Conservation (phyloP, 2,329 filamentous ascomycete genomes). For the Diaporthe capsici region DNA sequence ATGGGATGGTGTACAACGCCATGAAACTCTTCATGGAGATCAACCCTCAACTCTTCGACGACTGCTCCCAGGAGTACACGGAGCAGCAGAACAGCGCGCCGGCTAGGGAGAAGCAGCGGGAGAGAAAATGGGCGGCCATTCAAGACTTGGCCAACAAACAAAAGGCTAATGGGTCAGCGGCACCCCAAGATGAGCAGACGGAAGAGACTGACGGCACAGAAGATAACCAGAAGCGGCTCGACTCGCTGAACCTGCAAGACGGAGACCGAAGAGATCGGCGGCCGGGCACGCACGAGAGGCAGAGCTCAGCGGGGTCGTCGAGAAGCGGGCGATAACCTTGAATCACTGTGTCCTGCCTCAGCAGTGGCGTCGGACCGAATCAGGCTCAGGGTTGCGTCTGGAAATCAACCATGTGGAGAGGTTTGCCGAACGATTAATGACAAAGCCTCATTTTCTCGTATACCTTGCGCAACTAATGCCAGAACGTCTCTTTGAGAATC, state of each 20-base stretch:
- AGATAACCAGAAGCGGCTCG: slow-evolving; percentile 88
- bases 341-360: slow-evolving; percentile 27
- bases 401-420: slow-evolving; percentile 23
- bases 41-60: slow-evolving; percentile 97
- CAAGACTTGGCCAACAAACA: slow-evolving; percentile 83
- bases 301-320: slow-evolving; percentile 70
- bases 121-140: slow-evolving; percentile 91
- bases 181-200: slow-evolving; percentile 53
- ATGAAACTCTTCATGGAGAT: slow-evolving; percentile 99
- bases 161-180: slow-evolving; percentile 60
- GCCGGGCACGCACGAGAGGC: slow-evolving; percentile 69
- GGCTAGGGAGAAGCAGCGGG: slow-evolving; percentile 84
- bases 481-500: not conserved
- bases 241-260: slow-evolving; percentile 92
- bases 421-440: slow-evolving; percentile 19
- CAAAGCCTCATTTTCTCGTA: slow-evolving; percentile 41
- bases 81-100: slow-evolving; percentile 94
- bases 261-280: slow-evolving; percentile 73
- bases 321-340: slow-evolving; percentile 63
- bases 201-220: slow-evolving; percentile 88
- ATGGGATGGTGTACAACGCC: slow-evolving; percentile 99
- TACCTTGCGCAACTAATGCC: slow-evolving; percentile 22
- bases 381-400: slow-evolving; percentile 11
- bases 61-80: slow-evolving; percentile 98
- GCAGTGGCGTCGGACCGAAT: slow-evolving; percentile 6